These are phyloP conservation scores for Lasiosphaeria hispida DNA, from an alignment of 495 filamentous ascomycete species.

Conservation along the genomic window DNA sequence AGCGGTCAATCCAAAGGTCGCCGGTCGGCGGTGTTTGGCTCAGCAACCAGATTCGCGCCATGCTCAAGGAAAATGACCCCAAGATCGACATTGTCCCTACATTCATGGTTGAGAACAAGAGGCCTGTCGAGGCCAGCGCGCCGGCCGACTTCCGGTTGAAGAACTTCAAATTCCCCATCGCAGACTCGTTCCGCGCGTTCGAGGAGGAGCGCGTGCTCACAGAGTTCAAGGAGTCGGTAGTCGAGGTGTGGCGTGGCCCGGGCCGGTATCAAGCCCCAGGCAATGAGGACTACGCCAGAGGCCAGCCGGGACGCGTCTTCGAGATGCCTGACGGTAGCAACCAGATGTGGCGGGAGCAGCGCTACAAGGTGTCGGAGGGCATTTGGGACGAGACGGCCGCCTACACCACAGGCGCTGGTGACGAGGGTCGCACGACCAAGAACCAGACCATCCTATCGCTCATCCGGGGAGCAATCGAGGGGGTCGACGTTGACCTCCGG, in stretches of 20 bases:
- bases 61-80: constrained; percentile 73
- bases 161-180: constrained; percentile 62
- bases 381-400: constrained; percentile 81
- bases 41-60: constrained; percentile 76
- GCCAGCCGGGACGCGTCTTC: constrained; percentile 74
- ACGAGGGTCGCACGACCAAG: constrained; percentile 47
- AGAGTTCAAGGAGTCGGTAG: constrained; percentile 96
- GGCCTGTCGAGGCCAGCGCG: constrained; percentile 81
- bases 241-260: constrained; percentile 87
- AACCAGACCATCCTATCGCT: constrained; percentile 76
- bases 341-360: constrained; percentile 84
- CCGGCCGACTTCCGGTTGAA: constrained; percentile 57
- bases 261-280: constrained; percentile 59
- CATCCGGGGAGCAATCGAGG: constrained; percentile 70
- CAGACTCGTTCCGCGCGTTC: constrained; percentile 69
- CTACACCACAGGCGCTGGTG: constrained; percentile 31
- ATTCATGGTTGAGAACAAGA: constrained; percentile 82
- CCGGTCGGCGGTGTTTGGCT: constrained; percentile 86
- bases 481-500: constrained; percentile 86
- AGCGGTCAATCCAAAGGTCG: constrained; percentile 80
- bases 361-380: constrained; percentile 79
- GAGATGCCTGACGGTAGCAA: constrained; percentile 94
- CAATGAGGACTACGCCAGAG: constrained; percentile 64
- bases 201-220: constrained; percentile 91
- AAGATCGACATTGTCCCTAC: constrained; percentile 79